Evolutionary conservation across 306 rosid species (phyloP).

Genomic region (Acmispon strigosus): DNA sequence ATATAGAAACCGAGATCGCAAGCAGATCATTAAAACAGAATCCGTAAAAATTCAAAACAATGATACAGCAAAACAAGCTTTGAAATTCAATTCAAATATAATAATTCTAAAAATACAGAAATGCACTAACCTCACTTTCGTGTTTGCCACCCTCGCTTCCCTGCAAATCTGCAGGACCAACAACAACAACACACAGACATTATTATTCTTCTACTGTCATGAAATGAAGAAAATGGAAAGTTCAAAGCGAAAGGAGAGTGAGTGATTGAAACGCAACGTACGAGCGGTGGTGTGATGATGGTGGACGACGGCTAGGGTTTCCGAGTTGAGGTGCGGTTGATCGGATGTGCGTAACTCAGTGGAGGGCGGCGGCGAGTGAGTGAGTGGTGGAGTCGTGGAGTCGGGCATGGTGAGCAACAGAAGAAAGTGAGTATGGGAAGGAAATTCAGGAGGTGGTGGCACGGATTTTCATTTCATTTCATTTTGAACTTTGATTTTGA

Average conservation of each 20-base stretch:
- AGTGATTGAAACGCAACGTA: conserved; percentile 17
- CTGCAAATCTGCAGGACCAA: conserved; percentile 41
- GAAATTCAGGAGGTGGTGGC: conserved; percentile 15
- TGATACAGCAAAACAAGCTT: neutral
- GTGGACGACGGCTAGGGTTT: conserved; percentile 54
- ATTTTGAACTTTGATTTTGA: neutral
- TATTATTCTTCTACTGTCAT: neutral
- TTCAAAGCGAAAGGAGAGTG: neutral
- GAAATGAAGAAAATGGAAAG: neutral
- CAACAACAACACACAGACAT: conserved; percentile 26
- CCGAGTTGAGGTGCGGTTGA: conserved; percentile 11
- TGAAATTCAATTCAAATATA: neutral
- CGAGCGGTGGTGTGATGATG: conserved; percentile 38
- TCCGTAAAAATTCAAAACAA: neutral
- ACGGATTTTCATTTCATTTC: neutral
- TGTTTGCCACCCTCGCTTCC: conserved; percentile 19
- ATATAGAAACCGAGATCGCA: neutral
- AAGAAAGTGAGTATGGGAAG: neutral
- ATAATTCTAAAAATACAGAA: conserved; percentile 3
- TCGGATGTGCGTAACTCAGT: conserved; percentile 22
- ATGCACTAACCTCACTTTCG: conserved; percentile 44
- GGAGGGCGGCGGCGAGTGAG: neutral
- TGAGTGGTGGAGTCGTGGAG: neutral
- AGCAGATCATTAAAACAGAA: neutral
- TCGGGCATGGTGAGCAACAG: conserved; percentile 45